Evolutionary conservation across 2,329 filamentous ascomycete genomes (phyloP), one percentile per base, ranked within the genome.

Genomic region (Aspergillus niger): DNA sequence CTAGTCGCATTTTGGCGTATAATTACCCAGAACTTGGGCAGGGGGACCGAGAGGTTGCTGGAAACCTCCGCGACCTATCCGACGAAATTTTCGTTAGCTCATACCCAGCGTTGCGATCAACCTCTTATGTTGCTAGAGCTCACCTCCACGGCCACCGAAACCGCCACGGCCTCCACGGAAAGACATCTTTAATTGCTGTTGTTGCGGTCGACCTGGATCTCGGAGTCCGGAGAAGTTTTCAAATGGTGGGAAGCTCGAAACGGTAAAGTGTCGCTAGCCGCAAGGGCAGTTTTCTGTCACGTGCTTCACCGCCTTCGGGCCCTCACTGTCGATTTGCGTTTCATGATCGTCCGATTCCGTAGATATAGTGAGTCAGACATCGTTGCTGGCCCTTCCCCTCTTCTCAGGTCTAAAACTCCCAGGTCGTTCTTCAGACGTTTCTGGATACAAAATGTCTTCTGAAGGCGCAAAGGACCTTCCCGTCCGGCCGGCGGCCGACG

Each of bases 31-130:
- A 56, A 89, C 86, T 60, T 82, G 77, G 59, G 84, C 83, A 63
- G 87, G 87, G 63, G 87, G 87, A 53, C 87, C 87, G 72, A 83
- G 85, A 61, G 86, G 82, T 65, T 63, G 82, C 65, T 85, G 83
- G 74, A 83, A 88, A 61, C 86, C 86, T 74, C 85, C 86, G 65
- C 86, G 85, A 64, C 85, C 85, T 85, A 74, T 73, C 71, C 65
- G 61, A 70, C 63, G 70, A 73, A 75, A 74, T 68, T 72, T 71
- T 74, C 67, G 66, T 75, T 69, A 75, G 71, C 69, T 67, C 55
- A 55, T 68, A 47, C 49, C 55, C 55, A 62, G 58, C 30, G 32
- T 48, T 17, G 56, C 41, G 8, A 30, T 39, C 17, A 57, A 20
- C 49, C 49, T 61, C 56, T 65, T 55, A 64, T 70, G 68, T 72